Base-by-base conservation (phyloP, 2,329 filamentous ascomycete species). In the Coniochaeta sp. region DNA sequence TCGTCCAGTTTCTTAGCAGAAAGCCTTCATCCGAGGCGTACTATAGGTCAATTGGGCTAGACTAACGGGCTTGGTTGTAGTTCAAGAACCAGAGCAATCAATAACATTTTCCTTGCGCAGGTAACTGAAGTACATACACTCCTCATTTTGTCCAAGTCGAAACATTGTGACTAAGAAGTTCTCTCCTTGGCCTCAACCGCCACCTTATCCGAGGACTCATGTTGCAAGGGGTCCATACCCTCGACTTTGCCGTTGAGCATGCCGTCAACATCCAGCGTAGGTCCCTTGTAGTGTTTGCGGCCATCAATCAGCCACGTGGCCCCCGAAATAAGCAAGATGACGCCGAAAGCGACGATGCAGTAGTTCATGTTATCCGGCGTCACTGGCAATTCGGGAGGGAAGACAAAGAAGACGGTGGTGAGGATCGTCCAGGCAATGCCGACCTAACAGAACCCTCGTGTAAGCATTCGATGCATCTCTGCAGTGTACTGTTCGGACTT, bases 371-470 rank as follows among this genome's bases (percentile, higher is more conserved):
- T 89, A 58, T 70, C 79, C 0, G 76, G 73, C 0, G 81, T 82
- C 2, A 85, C 83, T 0, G 84, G 85, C 4, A 83, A 61, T 7
- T 75, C 76, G 0, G 87, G 86, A 3, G 87, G 87, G 67, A 90
- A 89, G 18, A 89, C 75, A 67, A 90, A 90, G 1, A 91, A 73
- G 1, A 89, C 81, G 0, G 85, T 89, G 0, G 86, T 90, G n/a
- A 90, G 64, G 12, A 81, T 68, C 1, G 85, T 79, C 67, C 86
- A 91, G 0, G 71, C 70, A 46, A 91, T 73, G 5, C 86, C 85
- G 26, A 79, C 53, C 65, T 67, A 24, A 38, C 22, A 47, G 16
- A 24, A 35, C 16, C 4, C n/a, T 28, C 28, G 30, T 33, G 47
- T 49, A 14, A 49, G 30, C 14, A 33, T 71, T 64, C 45, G 66